Base-by-base conservation (phyloP, 2,329 filamentous ascomycete genomes). In the Paraconiothyrium brasiliense region DNA sequence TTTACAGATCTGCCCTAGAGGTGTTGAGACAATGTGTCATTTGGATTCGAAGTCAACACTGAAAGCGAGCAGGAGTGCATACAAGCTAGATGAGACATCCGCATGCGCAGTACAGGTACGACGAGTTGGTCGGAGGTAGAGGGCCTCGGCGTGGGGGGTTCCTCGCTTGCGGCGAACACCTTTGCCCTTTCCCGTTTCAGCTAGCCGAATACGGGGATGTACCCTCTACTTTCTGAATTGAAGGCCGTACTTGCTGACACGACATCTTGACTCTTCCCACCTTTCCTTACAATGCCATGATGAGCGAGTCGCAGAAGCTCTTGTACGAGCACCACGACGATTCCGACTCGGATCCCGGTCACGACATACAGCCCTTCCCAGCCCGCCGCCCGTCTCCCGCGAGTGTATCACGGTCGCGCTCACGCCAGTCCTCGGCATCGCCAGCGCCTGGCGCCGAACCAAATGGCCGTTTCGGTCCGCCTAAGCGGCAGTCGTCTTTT, bases 401-500 rank as follows among this genome's bases (percentile, higher is more conserved):
- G 1, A 48, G 67, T 0, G 69, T 69, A 7, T 77, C 75, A 35
- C 52, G 52, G n/a, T 55, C 52, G 39, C 34, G 52, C 39, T 55
- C 52, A 35, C 70, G 73, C 58, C 66, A 70, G 32, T 65, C 70
- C 1, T 77, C 74, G 20, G 60, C 67, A 14, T 78, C 75, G 3
- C 74, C 74, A 60, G 72, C 68, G 27, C 67, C 68, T 9, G 70
- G 67, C 48, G 65, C 67, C 13, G 7, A 46, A 16, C 35, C 56
- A 20, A 54, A 41, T 66, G 68, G 32, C 71, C 72, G 8, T 55
- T 57, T 52, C 37, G 60, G 55, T 39, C 62, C 64, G 54, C 63
- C 69, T 30, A 76, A 75, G 62, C 75, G 79, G 14, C 76, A 80
- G 58, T 80, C 78, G 8, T 83, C 81, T 0, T 81, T 84, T 61